Evolutionary conservation across 306 rosid species (phyloP).

Genomic region (Oemleria cerasiformis): DNA sequence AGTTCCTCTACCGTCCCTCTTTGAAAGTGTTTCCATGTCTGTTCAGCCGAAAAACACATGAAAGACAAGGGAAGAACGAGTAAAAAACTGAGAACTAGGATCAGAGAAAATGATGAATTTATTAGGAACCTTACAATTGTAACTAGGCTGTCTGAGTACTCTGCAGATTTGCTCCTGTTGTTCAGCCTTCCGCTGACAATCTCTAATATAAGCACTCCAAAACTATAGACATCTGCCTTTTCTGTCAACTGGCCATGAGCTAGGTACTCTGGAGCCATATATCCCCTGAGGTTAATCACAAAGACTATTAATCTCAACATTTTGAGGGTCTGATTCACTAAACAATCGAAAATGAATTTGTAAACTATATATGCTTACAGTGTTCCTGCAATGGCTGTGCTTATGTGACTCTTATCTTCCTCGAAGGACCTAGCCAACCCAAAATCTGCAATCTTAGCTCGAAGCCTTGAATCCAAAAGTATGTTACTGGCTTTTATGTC

Average conservation of each 20-base stretch:
- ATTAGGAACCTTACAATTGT: conserved; percentile 49
- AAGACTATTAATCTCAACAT: not conserved
- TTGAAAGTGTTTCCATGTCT: conserved; percentile 88
- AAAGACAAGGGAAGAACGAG: conserved; percentile 18
- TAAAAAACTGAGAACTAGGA: not conserved
- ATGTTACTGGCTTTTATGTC: conserved; percentile 94
- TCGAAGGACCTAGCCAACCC: conserved; percentile 91
- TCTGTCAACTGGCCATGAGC: conserved; percentile 93
- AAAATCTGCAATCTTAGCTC: conserved; percentile 92
- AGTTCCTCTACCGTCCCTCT: conserved; percentile 52
- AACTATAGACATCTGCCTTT: conserved; percentile 82
- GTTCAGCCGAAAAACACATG: conserved; percentile 25
- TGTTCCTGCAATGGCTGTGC: conserved; percentile 96
- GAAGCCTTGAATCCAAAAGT: conserved; percentile 67
- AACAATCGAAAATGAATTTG: not conserved
- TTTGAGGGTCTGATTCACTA: not conserved
- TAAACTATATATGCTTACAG: conserved; percentile 39
- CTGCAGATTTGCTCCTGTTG: conserved; percentile 66
- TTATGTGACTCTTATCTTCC: conserved; percentile 86
- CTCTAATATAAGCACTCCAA: conserved; percentile 78
- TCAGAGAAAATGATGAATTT: not conserved
- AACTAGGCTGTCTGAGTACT: conserved; percentile 67
- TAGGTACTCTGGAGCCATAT: conserved; percentile 96
- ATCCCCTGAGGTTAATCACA: conserved; percentile 51
- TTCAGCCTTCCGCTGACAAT: conserved; percentile 66